Percentiles rank a stretch among this genome's conserved stretches.
Conservation (phyloP, 768 basidiomycete genomes). For the Chalciporus piperatus region DNA sequence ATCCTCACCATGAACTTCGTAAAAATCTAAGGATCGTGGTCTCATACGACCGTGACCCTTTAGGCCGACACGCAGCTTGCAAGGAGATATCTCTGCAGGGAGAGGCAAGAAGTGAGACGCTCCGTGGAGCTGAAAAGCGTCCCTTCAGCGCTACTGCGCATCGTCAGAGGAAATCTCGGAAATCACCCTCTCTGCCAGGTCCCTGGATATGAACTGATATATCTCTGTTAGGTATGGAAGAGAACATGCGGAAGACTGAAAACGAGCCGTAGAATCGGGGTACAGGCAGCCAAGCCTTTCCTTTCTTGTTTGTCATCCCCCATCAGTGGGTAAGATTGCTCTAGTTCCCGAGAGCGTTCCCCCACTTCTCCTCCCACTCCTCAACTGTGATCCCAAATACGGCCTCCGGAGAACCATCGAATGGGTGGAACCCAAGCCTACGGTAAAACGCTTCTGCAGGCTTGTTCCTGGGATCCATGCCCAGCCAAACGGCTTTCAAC, state of each 20-base stretch:
- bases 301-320: not conserved
- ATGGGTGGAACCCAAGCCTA: constrained; percentile 55
- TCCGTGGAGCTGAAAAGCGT: not conserved
- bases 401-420: constrained; percentile 49
- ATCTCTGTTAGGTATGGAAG: not conserved
- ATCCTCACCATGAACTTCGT: too few relatives aligned
- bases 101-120: not conserved
- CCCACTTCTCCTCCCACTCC: constrained; percentile 26
- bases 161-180: not conserved
- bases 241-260: not conserved
- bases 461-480: constrained; percentile 61
- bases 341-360: not conserved
- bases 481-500: constrained; percentile 60
- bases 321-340: not conserved
- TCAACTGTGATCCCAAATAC: constrained; percentile 57
- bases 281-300: too few relatives aligned
- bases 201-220: not conserved
- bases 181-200: not conserved
- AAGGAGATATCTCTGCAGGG: too few relatives aligned
- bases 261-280: not conserved
- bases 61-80: too few relatives aligned
- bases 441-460: constrained; percentile 61
- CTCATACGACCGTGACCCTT: not conserved
- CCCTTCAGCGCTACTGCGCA: not conserved
- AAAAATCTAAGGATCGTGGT: not conserved